Evolutionary conservation across 2,329 filamentous ascomycete genomes (phyloP), one percentile per base, ranked within the genome.

Genomic region (Myriangium duriaei): DNA sequence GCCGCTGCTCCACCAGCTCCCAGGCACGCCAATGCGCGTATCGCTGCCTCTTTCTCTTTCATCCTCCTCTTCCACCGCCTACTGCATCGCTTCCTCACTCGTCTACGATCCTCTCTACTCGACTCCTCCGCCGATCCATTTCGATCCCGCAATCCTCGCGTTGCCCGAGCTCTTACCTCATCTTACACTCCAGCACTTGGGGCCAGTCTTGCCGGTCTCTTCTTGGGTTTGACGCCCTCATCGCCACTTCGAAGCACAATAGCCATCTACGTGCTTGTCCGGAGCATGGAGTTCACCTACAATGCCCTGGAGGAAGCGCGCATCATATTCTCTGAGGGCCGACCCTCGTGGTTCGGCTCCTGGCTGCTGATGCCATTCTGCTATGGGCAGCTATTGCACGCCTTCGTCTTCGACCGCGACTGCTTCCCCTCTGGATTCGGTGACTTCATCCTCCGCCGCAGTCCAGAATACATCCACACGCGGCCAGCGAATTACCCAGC

Each of bases 21-120:
- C 12, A 45, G 43, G 31, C 48, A 52, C 45, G 68, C 78, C 0
- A 80, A 81, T 15, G 65, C 91, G 35, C 74, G 86, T 39, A 68
- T 94, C 7, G 88, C 86, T 0, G 66, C 87, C 6, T 91, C 85
- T 0, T 69, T 95, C 11, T 87, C 86, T 11, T 72, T 82, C 2
- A 85, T 95, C 45, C 71, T 96, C 13, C 74, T 96, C 30, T 74
- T 93, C 44, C 91, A 98, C 57, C 77, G 91, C 18, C 68, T 94
- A 1, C 75, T 96, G 16, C 85, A 88, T 62, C 83, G 88, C 42
- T 94, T 96, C 67, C 82, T 96, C 50, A 73, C 74, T 16, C 75
- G 84, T 17, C 65, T 96, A 30, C 79, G 88, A 33, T 68, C 72
- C 1, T 84, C 85, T 46, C 68, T 98, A 3, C 74, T 92, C 30